Evolutionary conservation across 1,284 basidiomycete species (phyloP), one percentile per base, ranked within the genome.

Genomic region (Cryptococcus sp.): DNA sequence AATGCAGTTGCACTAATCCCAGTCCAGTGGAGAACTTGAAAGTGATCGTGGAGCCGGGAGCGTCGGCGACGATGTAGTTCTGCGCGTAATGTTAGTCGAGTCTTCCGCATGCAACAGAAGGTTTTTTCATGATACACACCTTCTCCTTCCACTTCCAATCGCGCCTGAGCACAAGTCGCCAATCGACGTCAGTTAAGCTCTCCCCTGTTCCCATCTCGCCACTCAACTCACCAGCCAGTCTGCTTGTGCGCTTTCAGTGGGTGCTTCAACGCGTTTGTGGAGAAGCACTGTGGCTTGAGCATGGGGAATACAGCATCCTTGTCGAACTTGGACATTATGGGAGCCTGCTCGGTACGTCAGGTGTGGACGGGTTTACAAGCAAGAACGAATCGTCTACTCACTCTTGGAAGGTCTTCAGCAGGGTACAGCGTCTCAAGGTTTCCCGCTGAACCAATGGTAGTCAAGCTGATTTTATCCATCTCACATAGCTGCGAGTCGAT

Each of bases 61-160:
- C 45, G 51, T 71, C 67, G 19, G 74, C 64, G 6, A 74, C 55
- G 16, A 74, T 52, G 61, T 78, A 78, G 40, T 74, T 63, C 63
- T 73, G 7, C 30, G 30, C 13, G 7, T 13, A 47, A 11, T 10
- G 47, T 58, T 19, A 61, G 54, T 35, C 7, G 10, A 35, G 13
- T 35, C 30, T 35, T 35, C 30, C 30, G 30, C 30, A 13, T 5
- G 10, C 27, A 30, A 10, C 27, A 30, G 27, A 30, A 30, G 27
- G n/a, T n/a, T n/a, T n/a, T n/a, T n/a, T 35, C 30, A 13, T 35
- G 30, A 13, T 35, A 27, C 22, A 16, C 38, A 62, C 61, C 51
- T 73, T 73, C 49, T 70, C 63, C 39, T 71, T 65, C 73, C 73
- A 77, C 13, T 60, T 61, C 72, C 71, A 77, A 11, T 67, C 49